These are phyloP conservation scores for Hypoxylon rickii DNA, from an alignment of 495 filamentous ascomycete species.

Conservation along the genomic window DNA sequence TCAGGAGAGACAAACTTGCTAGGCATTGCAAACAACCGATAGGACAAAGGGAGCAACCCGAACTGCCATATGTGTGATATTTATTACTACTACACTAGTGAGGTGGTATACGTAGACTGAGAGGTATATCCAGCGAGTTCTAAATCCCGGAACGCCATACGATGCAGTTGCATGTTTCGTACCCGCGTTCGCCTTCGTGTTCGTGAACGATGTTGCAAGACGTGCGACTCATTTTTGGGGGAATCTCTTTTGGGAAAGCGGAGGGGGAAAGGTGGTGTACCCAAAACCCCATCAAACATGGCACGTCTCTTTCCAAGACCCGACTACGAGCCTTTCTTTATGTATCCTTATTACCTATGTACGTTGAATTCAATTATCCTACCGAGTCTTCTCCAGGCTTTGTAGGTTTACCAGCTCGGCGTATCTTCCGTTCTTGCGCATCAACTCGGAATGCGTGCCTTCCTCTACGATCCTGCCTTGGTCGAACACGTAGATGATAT, in stretches of 20 bases:
- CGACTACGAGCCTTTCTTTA: not conserved
- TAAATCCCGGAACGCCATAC: not conserved
- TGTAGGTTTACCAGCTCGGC: slow-evolving; percentile 78
- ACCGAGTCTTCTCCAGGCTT: slow-evolving; percentile 66
- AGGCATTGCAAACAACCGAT: too few relatives aligned
- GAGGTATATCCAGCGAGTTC: not conserved
- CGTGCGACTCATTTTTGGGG: not conserved
- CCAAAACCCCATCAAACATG: not conserved
- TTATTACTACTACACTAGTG: not conserved
- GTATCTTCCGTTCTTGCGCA: slow-evolving; percentile 71
- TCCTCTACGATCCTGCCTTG: slow-evolving; percentile 73
- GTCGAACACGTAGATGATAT: slow-evolving; percentile 84
- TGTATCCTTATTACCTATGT: not conserved
- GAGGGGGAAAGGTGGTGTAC: not conserved
- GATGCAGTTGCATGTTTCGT: not conserved
- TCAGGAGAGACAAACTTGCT: too few relatives aligned
- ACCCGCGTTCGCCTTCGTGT: not conserved
- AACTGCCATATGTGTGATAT: not conserved
- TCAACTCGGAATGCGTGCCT: slow-evolving; percentile 71
- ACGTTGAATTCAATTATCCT: not conserved
- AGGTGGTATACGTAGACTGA: not conserved
- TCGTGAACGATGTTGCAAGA: not conserved
- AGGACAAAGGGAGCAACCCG: too few relatives aligned
- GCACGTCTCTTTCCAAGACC: too few relatives aligned
- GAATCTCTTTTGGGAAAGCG: not conserved